Conservation (phyloP, 345 rosid genomes). For the Tarenaya hassleriana region DNA sequence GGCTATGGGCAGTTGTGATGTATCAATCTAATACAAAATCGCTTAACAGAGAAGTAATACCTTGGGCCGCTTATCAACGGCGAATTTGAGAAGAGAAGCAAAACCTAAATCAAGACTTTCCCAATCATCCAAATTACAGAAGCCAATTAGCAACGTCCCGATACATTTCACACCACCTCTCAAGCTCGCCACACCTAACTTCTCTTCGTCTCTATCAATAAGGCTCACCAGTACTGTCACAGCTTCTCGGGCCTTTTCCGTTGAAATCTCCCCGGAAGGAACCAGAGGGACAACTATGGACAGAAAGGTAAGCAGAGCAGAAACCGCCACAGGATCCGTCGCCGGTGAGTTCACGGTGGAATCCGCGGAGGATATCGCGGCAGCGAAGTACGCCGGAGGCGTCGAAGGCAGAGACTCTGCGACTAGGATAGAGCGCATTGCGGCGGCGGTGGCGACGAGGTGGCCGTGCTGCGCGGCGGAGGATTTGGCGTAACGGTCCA, state of each 20-base stretch:
- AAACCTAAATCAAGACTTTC: constrained; percentile 48
- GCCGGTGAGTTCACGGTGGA: constrained; percentile 25
- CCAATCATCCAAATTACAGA: constrained; percentile 69
- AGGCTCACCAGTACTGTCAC: constrained; percentile 47
- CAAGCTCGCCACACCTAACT: constrained; percentile 51
- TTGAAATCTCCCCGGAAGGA: constrained; percentile 39
- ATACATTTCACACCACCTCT: constrained; percentile 74
- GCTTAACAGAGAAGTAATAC: constrained; percentile 26
- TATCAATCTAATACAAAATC: not conserved
- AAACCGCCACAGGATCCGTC: constrained; percentile 48
- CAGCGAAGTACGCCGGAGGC: constrained; percentile 65
- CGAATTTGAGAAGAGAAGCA: constrained; percentile 49
- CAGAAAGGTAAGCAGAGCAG: constrained; percentile 62
- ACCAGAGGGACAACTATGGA: constrained; percentile 52
- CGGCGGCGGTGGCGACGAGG: constrained; percentile 79
- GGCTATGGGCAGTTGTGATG: not conserved
- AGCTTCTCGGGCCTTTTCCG: constrained; percentile 59
- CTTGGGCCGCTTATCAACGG: constrained; percentile 86
- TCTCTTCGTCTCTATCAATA: constrained; percentile 33
- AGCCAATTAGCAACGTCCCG: constrained; percentile 51
- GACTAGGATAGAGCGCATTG: constrained; percentile 77
- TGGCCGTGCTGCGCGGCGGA: constrained; percentile 86
- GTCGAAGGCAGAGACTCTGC: constrained; percentile 56
- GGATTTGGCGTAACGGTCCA: constrained; percentile 82
- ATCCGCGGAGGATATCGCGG: constrained; percentile 53